These are phyloP conservation scores for Trichoderma guizhouense DNA, from an alignment of 2,329 filamentous ascomycete genomes.

Conservation along the genomic window DNA sequence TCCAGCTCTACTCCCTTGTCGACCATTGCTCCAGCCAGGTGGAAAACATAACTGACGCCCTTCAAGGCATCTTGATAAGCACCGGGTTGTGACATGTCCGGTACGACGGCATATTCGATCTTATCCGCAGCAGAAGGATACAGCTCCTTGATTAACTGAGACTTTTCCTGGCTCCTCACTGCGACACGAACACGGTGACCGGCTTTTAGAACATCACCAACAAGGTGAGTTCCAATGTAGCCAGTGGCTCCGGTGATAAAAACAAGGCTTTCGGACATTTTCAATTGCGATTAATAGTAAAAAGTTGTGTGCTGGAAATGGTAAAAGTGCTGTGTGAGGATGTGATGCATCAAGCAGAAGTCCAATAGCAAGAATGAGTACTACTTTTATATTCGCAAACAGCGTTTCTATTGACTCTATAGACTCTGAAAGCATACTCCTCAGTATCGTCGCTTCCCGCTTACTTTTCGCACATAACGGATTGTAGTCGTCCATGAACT, in stretches of 20 bases:
- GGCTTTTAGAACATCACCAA: slow-evolving; percentile 9
- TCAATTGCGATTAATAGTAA: neutral
- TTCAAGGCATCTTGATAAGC: slow-evolving; percentile 37
- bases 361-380: neutral
- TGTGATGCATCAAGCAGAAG: neutral
- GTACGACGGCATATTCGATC: slow-evolving; percentile 7
- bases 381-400: neutral
- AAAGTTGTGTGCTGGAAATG: neutral
- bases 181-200: slow-evolving; percentile 20
- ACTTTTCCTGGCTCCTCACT: slow-evolving; percentile 18
- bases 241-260: slow-evolving; percentile 22
- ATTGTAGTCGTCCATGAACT: neutral
- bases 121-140: slow-evolving; percentile 12
- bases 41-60: slow-evolving; percentile 35
- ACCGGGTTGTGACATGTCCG: slow-evolving; percentile 28
- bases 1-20: slow-evolving; percentile 19
- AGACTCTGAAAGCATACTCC: neutral
- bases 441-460: neutral
- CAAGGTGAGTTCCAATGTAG: slow-evolving; percentile 20
- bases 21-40: slow-evolving; percentile 24
- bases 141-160: slow-evolving; percentile 2
- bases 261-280: slow-evolving; percentile 5
- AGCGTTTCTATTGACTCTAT: neutral
- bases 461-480: neutral
- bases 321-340: neutral